phyloP scores from a whole-genome alignment of 1,284 basidiomycete genomes.

The Coniferiporia sulphurascens region DNA sequence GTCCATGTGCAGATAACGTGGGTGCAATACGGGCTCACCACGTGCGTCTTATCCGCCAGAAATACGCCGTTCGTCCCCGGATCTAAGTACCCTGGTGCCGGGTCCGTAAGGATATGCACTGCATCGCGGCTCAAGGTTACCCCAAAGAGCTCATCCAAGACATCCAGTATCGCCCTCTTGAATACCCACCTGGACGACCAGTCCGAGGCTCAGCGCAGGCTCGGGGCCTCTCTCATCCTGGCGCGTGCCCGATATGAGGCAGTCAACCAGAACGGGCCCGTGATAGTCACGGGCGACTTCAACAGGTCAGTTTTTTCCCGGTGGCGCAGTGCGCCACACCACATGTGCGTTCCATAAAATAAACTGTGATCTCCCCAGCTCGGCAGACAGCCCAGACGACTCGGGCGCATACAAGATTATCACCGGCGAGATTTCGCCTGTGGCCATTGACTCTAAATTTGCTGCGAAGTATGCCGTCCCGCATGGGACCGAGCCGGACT shows the following conservation, averaged over 20 bases:
- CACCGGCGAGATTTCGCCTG: constrained; percentile 38
- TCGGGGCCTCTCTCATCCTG: constrained; percentile 48
- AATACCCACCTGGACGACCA: constrained; percentile 54
- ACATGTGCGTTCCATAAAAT: not conserved
- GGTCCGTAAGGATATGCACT: constrained; percentile 48
- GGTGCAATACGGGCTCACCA: not conserved
- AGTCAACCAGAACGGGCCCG: constrained; percentile 32
- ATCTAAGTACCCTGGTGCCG: constrained; percentile 50
- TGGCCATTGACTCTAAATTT: constrained; percentile 40
- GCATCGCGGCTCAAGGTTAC: constrained; percentile 35
- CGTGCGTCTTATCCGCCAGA: constrained; percentile 23
- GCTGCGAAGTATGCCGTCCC: constrained; percentile 37
- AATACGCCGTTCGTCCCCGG: constrained; percentile 41
- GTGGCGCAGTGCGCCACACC: not conserved
- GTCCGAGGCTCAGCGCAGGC: constrained; percentile 46
- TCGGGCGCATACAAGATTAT: constrained; percentile 48
- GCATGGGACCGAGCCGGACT: constrained; percentile 30
- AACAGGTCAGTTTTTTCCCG: constrained; percentile 34
- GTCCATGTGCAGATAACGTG: not conserved
- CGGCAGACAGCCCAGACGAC: constrained; percentile 23
- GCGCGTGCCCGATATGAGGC: constrained; percentile 46
- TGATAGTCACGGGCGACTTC: constrained; percentile 51
- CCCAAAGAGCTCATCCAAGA: constrained; percentile 20
- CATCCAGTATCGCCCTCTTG: constrained; percentile 34
- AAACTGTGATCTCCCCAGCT: not conserved